Base-by-base conservation (phyloP, 306 rosid species). In the Alnus rubra region DNA sequence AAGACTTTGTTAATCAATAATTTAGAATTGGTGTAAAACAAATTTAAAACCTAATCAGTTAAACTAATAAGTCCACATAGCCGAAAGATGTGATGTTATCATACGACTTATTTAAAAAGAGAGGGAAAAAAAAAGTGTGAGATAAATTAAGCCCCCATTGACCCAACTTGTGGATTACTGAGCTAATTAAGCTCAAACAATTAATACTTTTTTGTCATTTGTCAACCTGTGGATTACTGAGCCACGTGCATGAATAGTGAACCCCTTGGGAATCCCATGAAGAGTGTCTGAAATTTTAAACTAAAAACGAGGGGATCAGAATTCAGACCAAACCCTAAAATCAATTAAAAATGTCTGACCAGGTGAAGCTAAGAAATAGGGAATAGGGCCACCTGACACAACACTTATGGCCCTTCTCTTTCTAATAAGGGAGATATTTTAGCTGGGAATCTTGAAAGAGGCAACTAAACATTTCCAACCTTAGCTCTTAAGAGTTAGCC, bases 221-320 rank as follows among this genome's bases (percentile, higher is more conserved):
- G 75, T 72, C 39, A 19, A 62, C 68, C 18, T 33, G 33, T 74
- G 42, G 51, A 31, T 67, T 14, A 48, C 39, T 13, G 16, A 73
- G 72, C 63, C 82, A 75, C 62, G 82, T 84, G 71, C 78, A 49
- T 15, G 48, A 31, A 59, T 73, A 54, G 18, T n/a, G 45, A 63
- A 65, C 1, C 47, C 54, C 18, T 74, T 76, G 77, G 64, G 80
- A 81, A 84, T 80, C 71, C 84, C 77, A 81, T 81, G 84, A 67
- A 67, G 55, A 3, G 7, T 8, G 35, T 68, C 87, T 49, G 82
- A 45, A 62, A 28, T 15, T 72, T 52, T 50, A 33, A 3, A 2
- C 47, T 10, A 30, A 71, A 80, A 72, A 67, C 53, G 28, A 31
- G 39, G 44, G 55, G 13, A 81, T 56, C 72, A 23, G 28, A 23